Conservation (phyloP, 768 basidiomycete species). For the Podaxis sp. region DNA sequence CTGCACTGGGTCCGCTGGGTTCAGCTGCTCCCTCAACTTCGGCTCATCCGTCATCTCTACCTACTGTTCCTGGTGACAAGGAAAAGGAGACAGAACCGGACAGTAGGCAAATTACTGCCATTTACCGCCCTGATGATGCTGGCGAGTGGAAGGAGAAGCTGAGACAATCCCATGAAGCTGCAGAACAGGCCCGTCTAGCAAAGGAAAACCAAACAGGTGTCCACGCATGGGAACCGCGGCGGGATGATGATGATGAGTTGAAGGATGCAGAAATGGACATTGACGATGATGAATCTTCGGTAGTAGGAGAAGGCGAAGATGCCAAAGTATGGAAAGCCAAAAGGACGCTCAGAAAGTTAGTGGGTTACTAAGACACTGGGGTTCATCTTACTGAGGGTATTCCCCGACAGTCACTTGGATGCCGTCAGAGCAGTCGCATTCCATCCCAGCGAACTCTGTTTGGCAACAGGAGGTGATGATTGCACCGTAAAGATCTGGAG, state of each 20-base stretch:
- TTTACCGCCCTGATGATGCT: constrained; percentile 83
- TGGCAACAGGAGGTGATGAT: constrained; percentile 95
- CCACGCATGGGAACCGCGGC: constrained; percentile 47
- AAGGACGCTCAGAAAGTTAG: constrained; percentile 86
- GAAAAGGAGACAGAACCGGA: constrained; percentile 47
- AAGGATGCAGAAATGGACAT: constrained; percentile 70
- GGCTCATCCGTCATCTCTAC: constrained; percentile 26
- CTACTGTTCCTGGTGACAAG: constrained; percentile 31
- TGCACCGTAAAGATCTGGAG: constrained; percentile 96
- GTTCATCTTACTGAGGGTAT: constrained; percentile 13
- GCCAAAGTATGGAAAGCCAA: constrained; percentile 82
- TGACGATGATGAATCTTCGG: constrained; percentile 60
- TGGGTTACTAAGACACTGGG: constrained; percentile 22
- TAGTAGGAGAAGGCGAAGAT: constrained; percentile 64
- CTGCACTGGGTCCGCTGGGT: background rate
- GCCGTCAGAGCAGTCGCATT: constrained; percentile 88
- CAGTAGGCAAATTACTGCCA: constrained; percentile 62
- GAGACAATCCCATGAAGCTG: constrained; percentile 58
- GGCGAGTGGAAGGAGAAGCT: constrained; percentile 85
- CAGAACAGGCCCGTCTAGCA: constrained; percentile 45
- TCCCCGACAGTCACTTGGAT: constrained; percentile 76
- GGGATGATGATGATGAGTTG: constrained; percentile 58
- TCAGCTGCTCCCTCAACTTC: constrained; percentile 9
- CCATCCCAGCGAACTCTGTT: constrained; percentile 77
- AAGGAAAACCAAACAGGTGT: constrained; percentile 34